Evolutionary conservation across 1,139 yeast genomes (phyloP), one percentile per base, ranked within the genome.

Genomic region (Nakaseomyces delphensis): DNA sequence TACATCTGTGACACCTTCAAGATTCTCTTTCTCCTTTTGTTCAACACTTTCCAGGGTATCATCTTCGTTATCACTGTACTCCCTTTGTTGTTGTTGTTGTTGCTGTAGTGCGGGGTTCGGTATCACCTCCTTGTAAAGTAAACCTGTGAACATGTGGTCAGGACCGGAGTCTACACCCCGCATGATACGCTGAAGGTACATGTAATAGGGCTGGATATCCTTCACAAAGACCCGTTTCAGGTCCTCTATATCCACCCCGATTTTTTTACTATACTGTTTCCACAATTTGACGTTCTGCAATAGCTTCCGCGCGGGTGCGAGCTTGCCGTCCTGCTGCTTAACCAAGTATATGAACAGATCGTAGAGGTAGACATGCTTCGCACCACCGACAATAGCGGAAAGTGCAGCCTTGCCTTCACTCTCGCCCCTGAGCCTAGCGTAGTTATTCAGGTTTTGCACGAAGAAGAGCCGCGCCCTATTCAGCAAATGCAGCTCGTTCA

Each of bases 381-480:
- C 18, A 11, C 9, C 24, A 16, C 18, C 14, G 7, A 14, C 31
- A 16, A 14, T 11, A 10, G 29, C 27, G 27, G 18, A 28, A 3
- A 35, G 33, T 13, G 8, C 6, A 18, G 16, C 27, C 8, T 30
- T 10, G 9, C 18, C n/a, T 13, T 11, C n/a, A 7, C 28, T 11
- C 9, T 13, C n/a, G 47, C 66, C 57, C 42, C 67, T 62, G 75
- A 76, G 74, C 51, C 67, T 67, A 51, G 72, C 59, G 53, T 67
- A 82, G 46, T 84, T 72, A 47, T 74, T 73, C 48, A 81, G 60
- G 50, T 78, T 83, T 45, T 73, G 76, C 38, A 66, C 66, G 60
- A 82, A 82, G 53, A 77, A 77, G 46, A 71, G 66, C 42, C 89
- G 64, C 29, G 82, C 75, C 48, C 93, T 66, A 41, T 79, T 77